Conservation (phyloP, 2,329 filamentous ascomycete species). For the Talaromyces rugulosus region DNA sequence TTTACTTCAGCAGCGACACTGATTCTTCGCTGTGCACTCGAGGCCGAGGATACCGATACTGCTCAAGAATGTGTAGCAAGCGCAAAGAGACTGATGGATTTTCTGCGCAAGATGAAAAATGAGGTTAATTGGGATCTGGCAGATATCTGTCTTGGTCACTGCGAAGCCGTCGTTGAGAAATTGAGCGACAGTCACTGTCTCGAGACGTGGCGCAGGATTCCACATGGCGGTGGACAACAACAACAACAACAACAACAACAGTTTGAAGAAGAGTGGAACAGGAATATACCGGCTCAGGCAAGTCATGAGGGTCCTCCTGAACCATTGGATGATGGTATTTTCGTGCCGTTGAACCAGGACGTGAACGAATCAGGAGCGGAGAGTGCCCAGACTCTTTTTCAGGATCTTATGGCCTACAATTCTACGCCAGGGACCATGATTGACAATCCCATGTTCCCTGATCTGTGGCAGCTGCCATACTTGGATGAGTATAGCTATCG, state of each 20-base stretch:
- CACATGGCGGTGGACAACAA: not conserved
- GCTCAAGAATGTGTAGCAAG: conserved; percentile 15
- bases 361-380: not conserved
- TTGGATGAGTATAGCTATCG: conserved; percentile 11
- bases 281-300: not conserved
- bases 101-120: conserved; percentile 14
- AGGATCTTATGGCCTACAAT: not conserved
- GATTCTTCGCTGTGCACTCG: conserved; percentile 17
- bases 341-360: not conserved
- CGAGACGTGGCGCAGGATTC: conserved; percentile 2
- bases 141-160: conserved; percentile 18
- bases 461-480: conserved; percentile 9
- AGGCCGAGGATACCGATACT: conserved; percentile 14
- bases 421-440: not conserved
- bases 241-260: not conserved
- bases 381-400: not conserved
- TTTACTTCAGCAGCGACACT: conserved; percentile 21
- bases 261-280: not conserved
- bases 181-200: conserved; percentile 10
- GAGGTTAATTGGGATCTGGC: conserved; percentile 19
- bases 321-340: not conserved
- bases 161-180: conserved; percentile 17
- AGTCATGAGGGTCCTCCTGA: not conserved
- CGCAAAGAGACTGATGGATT: conserved; percentile 13
- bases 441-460: conserved; percentile 4